phyloP scores from a whole-genome alignment of 1,139 yeast species.

The Saccharomyces pastorianus region DNA sequence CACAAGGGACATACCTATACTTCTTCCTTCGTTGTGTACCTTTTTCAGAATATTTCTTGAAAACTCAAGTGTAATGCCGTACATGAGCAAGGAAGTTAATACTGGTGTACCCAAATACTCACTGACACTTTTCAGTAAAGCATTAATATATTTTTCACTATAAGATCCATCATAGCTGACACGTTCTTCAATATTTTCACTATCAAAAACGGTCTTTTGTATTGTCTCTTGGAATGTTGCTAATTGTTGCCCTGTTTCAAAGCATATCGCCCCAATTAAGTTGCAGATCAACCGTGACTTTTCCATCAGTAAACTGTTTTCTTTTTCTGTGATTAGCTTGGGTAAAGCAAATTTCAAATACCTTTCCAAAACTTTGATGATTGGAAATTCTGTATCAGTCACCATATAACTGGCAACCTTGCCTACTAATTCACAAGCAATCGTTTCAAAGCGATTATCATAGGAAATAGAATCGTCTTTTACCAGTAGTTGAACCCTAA shows the following conservation, averaged over 20 bases:
- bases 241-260: neutral
- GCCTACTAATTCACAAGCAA: constrained; percentile 6
- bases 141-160: neutral
- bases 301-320: neutral
- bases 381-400: constrained; percentile 2
- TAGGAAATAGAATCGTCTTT: constrained; percentile 16
- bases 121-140: neutral
- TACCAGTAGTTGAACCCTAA: constrained; percentile 33
- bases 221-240: neutral
- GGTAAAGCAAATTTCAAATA: neutral
- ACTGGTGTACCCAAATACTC: neutral
- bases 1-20: neutral
- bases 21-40: neutral
- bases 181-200: neutral
- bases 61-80: neutral
- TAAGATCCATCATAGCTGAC: neutral
- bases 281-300: neutral
- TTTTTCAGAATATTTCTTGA: neutral
- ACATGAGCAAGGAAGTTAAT: neutral
- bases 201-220: neutral
- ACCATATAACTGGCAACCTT: constrained; percentile 10
- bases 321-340: neutral
- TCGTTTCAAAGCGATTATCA: constrained; percentile 11
- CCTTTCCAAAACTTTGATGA: neutral
- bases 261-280: neutral